phyloP scores from a whole-genome alignment of 2,329 filamentous ascomycete species.

The Claviceps digitariae region DNA sequence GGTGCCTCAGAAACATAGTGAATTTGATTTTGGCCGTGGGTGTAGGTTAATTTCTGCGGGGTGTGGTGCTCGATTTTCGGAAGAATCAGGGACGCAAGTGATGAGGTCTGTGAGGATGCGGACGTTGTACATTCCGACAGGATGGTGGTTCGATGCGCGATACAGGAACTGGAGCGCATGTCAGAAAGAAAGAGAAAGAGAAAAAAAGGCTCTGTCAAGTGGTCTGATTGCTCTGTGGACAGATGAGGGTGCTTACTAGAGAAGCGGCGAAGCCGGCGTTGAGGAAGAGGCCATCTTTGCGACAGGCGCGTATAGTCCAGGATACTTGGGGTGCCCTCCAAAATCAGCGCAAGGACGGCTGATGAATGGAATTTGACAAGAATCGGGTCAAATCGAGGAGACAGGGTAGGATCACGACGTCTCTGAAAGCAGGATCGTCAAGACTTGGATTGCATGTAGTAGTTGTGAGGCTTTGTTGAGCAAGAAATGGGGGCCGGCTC shows the following conservation, averaged over 20 bases:
- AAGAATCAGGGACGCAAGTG: slow-evolving; percentile 83
- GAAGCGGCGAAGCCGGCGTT: slow-evolving; percentile 50
- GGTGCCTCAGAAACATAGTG: slow-evolving; percentile 88
- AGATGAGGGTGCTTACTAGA: slow-evolving; percentile 42
- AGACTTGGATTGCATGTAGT: neutral
- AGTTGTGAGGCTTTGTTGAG: neutral
- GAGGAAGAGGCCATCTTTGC: slow-evolving; percentile 60
- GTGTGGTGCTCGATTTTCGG: slow-evolving; percentile 78
- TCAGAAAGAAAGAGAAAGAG: neutral
- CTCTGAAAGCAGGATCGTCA: neutral
- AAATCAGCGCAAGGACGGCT: neutral
- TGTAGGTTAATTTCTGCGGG: slow-evolving; percentile 85
- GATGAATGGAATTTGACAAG: neutral
- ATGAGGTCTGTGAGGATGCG: slow-evolving; percentile 68
- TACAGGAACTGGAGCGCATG: slow-evolving; percentile 50
- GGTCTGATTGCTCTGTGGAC: neutral
- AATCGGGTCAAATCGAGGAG: neutral
- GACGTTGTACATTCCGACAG: slow-evolving; percentile 85
- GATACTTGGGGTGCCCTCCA: neutral
- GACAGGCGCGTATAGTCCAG: neutral
- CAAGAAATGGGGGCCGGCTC: neutral
- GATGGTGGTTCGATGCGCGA: slow-evolving; percentile 87
- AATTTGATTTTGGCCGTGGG: slow-evolving; percentile 81
- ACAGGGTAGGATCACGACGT: neutral
- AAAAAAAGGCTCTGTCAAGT: neutral